phyloP scores from a whole-genome alignment of 1,284 basidiomycete species.

The Heterobasidion annosum region DNA sequence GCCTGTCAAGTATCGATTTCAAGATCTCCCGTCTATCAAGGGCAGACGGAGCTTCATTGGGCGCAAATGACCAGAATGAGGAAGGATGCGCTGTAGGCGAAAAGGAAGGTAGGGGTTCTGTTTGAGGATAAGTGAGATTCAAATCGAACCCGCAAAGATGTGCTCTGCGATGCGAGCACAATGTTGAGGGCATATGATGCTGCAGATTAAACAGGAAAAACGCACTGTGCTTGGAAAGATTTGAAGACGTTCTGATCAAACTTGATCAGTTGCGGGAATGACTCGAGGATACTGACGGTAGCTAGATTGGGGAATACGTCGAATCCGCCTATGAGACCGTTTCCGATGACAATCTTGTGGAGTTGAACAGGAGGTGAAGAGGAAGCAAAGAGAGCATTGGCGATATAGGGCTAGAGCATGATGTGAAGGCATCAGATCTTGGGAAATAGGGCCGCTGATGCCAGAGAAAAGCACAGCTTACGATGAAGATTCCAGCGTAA shows the following conservation, averaged over 20 bases:
- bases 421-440: no score
- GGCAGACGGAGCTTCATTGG: background rate
- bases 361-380: conserved; percentile 60
- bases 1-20: background rate
- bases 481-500: conserved; percentile 60
- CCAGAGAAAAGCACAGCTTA: conserved; percentile 18
- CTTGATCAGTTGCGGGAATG: conserved; percentile 65
- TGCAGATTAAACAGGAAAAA: conserved; percentile 8
- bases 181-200: background rate
- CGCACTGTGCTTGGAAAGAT: conserved; percentile 62
- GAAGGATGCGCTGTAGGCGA: conserved; percentile 4
- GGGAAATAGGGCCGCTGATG: background rate
- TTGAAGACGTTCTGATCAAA: conserved; percentile 57
- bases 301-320: conserved; percentile 42
- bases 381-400: conserved; percentile 57
- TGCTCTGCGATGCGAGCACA: conserved; percentile 26
- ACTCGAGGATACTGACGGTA: conserved; percentile 53
- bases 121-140: conserved; percentile 64
- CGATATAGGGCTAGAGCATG: conserved; percentile 52
- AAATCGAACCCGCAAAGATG: conserved; percentile 58
- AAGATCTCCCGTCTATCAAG: background rate
- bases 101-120: conserved; percentile 38
- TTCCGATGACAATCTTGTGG: conserved; percentile 59
- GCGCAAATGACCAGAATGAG: conserved; percentile 4
- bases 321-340: conserved; percentile 44